Percentiles rank a stretch among this genome's conserved stretches.
phyloP scores from a whole-genome alignment of 2,329 filamentous ascomycete genomes.

The Juglanconis sp. region DNA sequence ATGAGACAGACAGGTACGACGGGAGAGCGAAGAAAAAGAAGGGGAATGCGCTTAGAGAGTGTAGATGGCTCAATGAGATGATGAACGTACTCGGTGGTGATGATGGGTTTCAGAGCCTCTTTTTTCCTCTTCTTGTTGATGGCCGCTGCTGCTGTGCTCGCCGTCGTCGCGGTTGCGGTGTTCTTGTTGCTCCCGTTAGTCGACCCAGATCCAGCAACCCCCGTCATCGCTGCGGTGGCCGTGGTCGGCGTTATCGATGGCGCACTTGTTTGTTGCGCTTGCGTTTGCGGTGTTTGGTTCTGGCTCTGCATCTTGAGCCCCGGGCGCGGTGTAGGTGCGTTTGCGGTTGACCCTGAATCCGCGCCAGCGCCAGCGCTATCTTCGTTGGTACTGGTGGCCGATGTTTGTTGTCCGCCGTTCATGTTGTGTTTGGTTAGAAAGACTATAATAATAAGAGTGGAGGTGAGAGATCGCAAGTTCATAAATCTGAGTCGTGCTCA shows the following conservation, averaged over 20 bases:
- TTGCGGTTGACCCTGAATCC: not conserved
- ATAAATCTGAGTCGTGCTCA: not conserved
- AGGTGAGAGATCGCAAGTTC: not conserved
- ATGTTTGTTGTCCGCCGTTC: slow-evolving; percentile 13
- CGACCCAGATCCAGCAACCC: not conserved
- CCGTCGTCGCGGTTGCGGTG: not conserved
- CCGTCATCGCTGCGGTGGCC: slow-evolving; percentile 3
- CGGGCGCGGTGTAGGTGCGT: not conserved
- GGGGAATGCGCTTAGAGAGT: no score
- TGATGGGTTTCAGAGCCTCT: slow-evolving; percentile 70
- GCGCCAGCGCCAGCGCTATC: not conserved
- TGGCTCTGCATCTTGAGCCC: slow-evolving; percentile 11
- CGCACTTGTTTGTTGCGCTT: not conserved
- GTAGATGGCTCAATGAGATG: not conserved
- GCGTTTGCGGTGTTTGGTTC: not conserved
- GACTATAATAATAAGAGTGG: not conserved
- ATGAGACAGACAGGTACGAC: not conserved
- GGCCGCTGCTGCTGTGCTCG: slow-evolving; percentile 13
- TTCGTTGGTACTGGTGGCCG: not conserved
- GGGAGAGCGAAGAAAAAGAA: slow-evolving; percentile 9
- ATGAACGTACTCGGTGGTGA: slow-evolving; percentile 60
- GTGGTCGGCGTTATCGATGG: slow-evolving; percentile 9
- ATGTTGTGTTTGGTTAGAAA: not conserved
- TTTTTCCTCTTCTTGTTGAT: slow-evolving; percentile 71
- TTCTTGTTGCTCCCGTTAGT: slow-evolving; percentile 1